Evolutionary conservation across 2,329 filamentous ascomycete genomes (phyloP).

Genomic region (Lasiodiplodia citricola): DNA sequence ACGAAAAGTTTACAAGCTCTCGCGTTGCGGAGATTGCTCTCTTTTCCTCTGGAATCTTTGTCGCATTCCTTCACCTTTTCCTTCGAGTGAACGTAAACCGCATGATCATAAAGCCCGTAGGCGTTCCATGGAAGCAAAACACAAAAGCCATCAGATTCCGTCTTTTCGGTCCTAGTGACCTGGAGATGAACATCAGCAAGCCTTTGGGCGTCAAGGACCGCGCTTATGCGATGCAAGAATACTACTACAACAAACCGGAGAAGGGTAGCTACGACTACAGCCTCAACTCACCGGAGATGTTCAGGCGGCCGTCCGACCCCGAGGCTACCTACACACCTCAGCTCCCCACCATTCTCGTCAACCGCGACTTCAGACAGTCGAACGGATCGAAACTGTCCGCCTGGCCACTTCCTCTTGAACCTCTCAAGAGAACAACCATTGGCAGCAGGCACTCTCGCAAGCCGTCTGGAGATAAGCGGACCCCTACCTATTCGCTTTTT

Average conservation of each 20-base stretch:
- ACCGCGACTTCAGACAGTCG: slow-evolving; percentile 1
- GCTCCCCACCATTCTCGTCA: slow-evolving; percentile 9
- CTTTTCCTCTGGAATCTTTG: slow-evolving; percentile 69
- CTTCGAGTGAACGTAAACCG: slow-evolving; percentile 67
- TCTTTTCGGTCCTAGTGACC: slow-evolving; percentile 51
- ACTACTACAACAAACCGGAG: slow-evolving; percentile 42
- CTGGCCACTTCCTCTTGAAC: slow-evolving; percentile 14
- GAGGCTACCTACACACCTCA: slow-evolving; percentile 26
- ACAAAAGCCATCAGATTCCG: slow-evolving; percentile 51
- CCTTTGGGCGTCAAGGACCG: slow-evolving; percentile 42
- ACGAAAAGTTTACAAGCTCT: slow-evolving; percentile 57
- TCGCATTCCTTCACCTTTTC: slow-evolving; percentile 69
- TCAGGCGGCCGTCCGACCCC: slow-evolving; percentile 36
- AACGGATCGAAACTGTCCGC: background rate
- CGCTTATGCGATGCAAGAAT: slow-evolving; percentile 23
- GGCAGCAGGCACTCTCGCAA: background rate
- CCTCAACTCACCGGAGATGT: slow-evolving; percentile 39
- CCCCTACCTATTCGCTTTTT: slow-evolving; percentile 43
- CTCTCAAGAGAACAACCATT: background rate
- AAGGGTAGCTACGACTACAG: slow-evolving; percentile 43
- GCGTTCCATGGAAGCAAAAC: slow-evolving; percentile 49
- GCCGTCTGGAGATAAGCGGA: slow-evolving; percentile 11
- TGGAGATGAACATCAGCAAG: slow-evolving; percentile 49
- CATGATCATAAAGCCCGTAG: slow-evolving; percentile 59
- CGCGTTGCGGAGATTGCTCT: slow-evolving; percentile 70